Evolutionary conservation across 495 filamentous ascomycete species (phyloP).

Genomic region (Penicillium bovifimosum): DNA sequence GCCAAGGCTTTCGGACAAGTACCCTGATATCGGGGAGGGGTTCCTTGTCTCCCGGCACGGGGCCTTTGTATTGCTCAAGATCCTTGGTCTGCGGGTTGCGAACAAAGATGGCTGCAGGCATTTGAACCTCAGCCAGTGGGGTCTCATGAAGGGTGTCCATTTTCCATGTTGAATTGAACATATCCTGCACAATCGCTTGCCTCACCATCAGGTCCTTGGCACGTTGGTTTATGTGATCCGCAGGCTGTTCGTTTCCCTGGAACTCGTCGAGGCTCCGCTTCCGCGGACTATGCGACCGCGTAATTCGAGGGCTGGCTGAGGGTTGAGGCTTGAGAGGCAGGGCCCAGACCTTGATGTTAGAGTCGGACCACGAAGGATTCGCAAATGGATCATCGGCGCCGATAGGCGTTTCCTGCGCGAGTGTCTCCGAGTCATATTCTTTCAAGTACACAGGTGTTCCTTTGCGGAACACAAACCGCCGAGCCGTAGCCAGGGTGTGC

Average conservation of each 20-base stretch:
- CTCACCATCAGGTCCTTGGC: constrained; percentile 45
- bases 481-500: constrained; percentile 73
- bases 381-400: constrained; percentile 31
- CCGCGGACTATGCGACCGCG: constrained; percentile 36
- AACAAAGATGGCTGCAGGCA: constrained; percentile 65
- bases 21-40: constrained; percentile 63
- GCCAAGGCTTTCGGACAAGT: constrained; percentile 76
- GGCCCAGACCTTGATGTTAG: constrained; percentile 76
- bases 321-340: constrained; percentile 50
- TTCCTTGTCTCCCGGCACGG: constrained; percentile 46
- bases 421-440: constrained; percentile 53
- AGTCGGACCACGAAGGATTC: constrained; percentile 66
- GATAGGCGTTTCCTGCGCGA: constrained; percentile 12
- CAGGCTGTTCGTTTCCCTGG: constrained; percentile 23
- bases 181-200: constrained; percentile 59
- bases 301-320: not conserved
- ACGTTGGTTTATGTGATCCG: constrained; percentile 17
- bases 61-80: constrained; percentile 61
- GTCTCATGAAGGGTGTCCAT: constrained; percentile 62
- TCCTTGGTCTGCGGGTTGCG: constrained; percentile 58
- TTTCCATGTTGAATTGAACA: constrained; percentile 78
- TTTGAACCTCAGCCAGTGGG: constrained; percentile 56
- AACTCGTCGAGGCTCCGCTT: constrained; percentile 62
- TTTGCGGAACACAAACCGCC: constrained; percentile 83
- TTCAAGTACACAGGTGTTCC: constrained; percentile 62